Evolutionary conservation across 2,329 filamentous ascomycete species (phyloP).

Genomic region (Cytospora leucostoma): DNA sequence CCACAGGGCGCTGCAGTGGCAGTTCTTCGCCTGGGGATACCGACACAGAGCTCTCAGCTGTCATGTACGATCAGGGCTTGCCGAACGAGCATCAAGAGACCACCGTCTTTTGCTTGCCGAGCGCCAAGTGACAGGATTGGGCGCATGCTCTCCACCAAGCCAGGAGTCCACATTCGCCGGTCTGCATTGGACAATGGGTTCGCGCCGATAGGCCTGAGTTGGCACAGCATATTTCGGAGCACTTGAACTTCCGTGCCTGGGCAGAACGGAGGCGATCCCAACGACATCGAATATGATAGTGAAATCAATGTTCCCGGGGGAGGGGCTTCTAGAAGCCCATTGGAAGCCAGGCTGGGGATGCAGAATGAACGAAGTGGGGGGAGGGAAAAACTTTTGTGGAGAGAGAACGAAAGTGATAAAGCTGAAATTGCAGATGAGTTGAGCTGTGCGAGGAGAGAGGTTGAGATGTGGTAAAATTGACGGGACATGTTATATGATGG

Average conservation of each 20-base stretch:
- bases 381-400: slow-evolving; percentile 2
- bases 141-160: neutral
- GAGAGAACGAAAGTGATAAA: neutral
- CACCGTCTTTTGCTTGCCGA: neutral
- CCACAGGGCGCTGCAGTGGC: slow-evolving; percentile 21
- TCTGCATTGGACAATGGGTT: neutral
- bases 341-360: neutral
- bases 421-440: neutral
- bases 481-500: slow-evolving; percentile 6
- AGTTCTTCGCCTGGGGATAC: slow-evolving; percentile 8
- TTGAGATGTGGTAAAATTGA: neutral
- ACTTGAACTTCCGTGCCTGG: neutral
- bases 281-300: neutral
- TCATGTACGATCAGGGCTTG: neutral
- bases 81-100: neutral
- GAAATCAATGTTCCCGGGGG: neutral
- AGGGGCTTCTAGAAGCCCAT: slow-evolving; percentile 12
- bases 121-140: neutral
- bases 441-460: neutral
- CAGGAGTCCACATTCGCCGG: neutral
- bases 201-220: neutral
- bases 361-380: neutral
- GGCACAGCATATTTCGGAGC: neutral
- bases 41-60: neutral
- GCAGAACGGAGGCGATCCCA: neutral